phyloP scores from a whole-genome alignment of 2,329 filamentous ascomycete genomes.

The Cladosporium sp. region DNA sequence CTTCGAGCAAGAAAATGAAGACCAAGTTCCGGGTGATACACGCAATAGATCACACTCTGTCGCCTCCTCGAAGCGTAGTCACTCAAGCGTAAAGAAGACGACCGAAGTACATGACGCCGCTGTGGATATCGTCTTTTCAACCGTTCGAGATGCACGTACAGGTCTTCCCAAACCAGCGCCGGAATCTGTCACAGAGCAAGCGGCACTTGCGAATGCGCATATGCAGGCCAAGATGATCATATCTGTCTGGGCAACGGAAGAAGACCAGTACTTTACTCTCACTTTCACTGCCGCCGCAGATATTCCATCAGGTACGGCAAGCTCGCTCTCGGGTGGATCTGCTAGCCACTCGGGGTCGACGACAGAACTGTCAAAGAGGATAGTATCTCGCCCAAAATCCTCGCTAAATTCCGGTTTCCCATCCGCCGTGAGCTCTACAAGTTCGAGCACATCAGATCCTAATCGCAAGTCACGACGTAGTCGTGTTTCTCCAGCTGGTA shows the following conservation, averaged over 20 bases:
- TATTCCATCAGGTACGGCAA: background rate
- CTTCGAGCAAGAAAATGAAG: constrained; percentile 22
- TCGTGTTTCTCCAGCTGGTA: constrained; percentile 33
- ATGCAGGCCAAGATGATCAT: constrained; percentile 73
- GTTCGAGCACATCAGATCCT: constrained; percentile 27
- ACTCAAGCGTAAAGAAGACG: constrained; percentile 29
- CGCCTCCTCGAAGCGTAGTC: constrained; percentile 24
- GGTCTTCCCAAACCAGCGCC: constrained; percentile 43
- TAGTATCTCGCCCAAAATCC: constrained; percentile 43
- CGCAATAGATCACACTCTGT: constrained; percentile 26
- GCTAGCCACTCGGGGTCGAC: constrained; percentile 16
- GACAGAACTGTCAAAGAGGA: constrained; percentile 34
- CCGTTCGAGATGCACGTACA: constrained; percentile 42
- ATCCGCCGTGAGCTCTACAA: constrained; percentile 41
- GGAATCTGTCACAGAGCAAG: constrained; percentile 30
- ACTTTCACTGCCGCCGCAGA: constrained; percentile 65
- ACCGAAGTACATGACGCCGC: constrained; percentile 59
- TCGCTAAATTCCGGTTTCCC: constrained; percentile 37
- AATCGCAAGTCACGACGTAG: constrained; percentile 13
- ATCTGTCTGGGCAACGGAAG: constrained; percentile 70
- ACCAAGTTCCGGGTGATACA: constrained; percentile 23
- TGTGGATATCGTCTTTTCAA: constrained; percentile 67
- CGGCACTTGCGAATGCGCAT: constrained; percentile 32
- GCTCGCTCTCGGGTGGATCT: background rate
- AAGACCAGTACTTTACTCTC: constrained; percentile 69